Base-by-base conservation (phyloP, 1,284 basidiomycete species). In the Caloboletus inedulis region DNA sequence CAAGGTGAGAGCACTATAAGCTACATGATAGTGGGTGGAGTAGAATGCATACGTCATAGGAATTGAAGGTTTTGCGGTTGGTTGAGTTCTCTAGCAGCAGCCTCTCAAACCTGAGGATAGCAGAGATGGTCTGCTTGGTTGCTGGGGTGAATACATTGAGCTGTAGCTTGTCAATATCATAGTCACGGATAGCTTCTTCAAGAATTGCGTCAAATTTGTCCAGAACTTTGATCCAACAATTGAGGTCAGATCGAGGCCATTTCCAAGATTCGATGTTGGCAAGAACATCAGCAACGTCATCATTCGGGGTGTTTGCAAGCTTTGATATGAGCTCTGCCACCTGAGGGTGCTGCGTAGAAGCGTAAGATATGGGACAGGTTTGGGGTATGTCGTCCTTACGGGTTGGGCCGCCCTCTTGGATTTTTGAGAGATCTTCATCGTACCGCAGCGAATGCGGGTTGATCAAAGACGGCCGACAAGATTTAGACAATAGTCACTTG, bases 41-140 rank as follows among this genome's bases (percentile, higher is more conserved):
- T 44, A 51, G 46, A 31, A 33, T 21, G 74, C 92, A 73, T 72
- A 97, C 95, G 70, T 99, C 97, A 70, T 98, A 99, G 3, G 94
- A 98, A 56, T 85, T 87, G 74, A 91, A 99, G 54, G 95, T 89
- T 77, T 98, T 99, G 66, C 97, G 81, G 69, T 97, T 99, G 43
- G 96, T 99, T 54, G 95, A 97, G 71, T 98, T 98, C 74, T 99
- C 97, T 64, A 99, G 77, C 47, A 99, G 75, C 42, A 99, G 75
- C 50, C 91, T 82, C 71, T 94, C 85, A 62, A 99, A 96, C 60
- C 85, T 79, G 53, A 99, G 80, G 57, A 99, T 87, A 65, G 90
- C 86, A 56, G 87, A 82, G 14, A 97, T 69, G 3, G 87, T 77
- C 54, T 80, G 81, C 77, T 94, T 96, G 37, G 87, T 87, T 41